Evolutionary conservation across 139 green algal species (phyloP), one percentile per base, ranked within the genome.

Genomic region (Zygnema cylindricum): DNA sequence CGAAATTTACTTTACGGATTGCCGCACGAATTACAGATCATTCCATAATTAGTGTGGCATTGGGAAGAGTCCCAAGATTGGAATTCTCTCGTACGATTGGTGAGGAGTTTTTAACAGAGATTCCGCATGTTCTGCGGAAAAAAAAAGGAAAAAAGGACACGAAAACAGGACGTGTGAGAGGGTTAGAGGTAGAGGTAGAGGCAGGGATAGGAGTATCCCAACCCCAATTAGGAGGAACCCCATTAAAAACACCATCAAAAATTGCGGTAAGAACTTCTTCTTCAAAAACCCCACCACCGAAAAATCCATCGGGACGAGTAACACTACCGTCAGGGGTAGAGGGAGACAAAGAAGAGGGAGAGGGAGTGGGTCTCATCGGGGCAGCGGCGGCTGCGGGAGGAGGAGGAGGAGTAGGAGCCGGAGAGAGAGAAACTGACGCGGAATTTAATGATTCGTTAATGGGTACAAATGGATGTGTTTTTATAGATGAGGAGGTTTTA

Each of bases 41-140:
- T 35, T 42, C 32, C 1, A 54, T 88, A 35, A 39, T 88, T 30
- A 84, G 69, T 69, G 83, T 88, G 30, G 69, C 83, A 30, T 38
- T 88, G 11, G 83, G 83, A 32, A 33, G 33, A 35, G 40, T 88
- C 23, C 83, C 83, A 33, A 57, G 69, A 36, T 25, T 88, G 40
- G 33, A 85, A 43, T 57, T 88, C 39, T 2, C 2, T 40, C 7
- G 71, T 25, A 40, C 38, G 16, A 43, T 43, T 23, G 71, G 36
- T 40, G 11, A 79, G 71, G 16, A 7, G 7, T 79, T 79, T 79
- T 43, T 79, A 11, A 16, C 71, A 79, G 38, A 43, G 11, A 79
- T 79, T 79, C 71, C 71, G 11, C 36, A 43, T 16, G 21, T 3
- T 40, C 16, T 63, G 16, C n/a, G n/a, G n/a, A n/a, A n/a, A n/a